Conservation (phyloP, 2,329 filamentous ascomycete genomes). For the Peltaster fructicola region DNA sequence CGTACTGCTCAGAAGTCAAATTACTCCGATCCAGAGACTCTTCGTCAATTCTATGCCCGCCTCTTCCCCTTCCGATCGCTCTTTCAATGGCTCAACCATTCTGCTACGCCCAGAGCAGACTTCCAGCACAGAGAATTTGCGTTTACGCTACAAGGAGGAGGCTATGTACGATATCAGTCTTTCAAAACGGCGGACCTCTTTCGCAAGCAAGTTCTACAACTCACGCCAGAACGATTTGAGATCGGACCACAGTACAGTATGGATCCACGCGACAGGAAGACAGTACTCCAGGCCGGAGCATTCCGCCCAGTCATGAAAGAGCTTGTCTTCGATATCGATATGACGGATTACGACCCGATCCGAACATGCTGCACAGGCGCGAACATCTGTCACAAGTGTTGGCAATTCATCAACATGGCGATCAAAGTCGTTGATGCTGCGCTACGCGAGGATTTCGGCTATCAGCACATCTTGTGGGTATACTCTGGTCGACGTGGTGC, state of each 20-base stretch:
- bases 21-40: slow-evolving; percentile 58
- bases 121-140: slow-evolving; percentile 92
- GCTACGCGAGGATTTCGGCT: slow-evolving; percentile 85
- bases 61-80: slow-evolving; percentile 87
- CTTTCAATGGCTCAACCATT: slow-evolving; percentile 97
- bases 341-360: slow-evolving; percentile 96
- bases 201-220: slow-evolving; percentile 74
- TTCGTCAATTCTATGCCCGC: slow-evolving; percentile 88
- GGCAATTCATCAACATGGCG: slow-evolving; percentile 95
- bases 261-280: slow-evolving; percentile 87
- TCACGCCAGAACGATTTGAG: slow-evolving; percentile 88
- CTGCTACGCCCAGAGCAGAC: slow-evolving; percentile 65
- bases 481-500: slow-evolving; percentile 93
- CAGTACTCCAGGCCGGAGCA: slow-evolving; percentile 56
- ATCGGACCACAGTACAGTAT: slow-evolving; percentile 94
- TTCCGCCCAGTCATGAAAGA: slow-evolving; percentile 87
- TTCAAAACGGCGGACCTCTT: slow-evolving; percentile 54
- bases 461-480: slow-evolving; percentile 94
- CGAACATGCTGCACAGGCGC: slow-evolving; percentile 88
- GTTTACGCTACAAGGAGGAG: slow-evolving; percentile 82
- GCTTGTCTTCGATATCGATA: slow-evolving; percentile 96
- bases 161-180: slow-evolving; percentile 81
- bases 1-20: slow-evolving; percentile 7
- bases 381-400: slow-evolving; percentile 86
- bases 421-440: slow-evolving; percentile 84